Percentiles rank a stretch among this genome's conserved stretches.
These are phyloP conservation scores for Pyricularia grisea DNA, from an alignment of 2,329 filamentous ascomycete species.

Conservation along the genomic window DNA sequence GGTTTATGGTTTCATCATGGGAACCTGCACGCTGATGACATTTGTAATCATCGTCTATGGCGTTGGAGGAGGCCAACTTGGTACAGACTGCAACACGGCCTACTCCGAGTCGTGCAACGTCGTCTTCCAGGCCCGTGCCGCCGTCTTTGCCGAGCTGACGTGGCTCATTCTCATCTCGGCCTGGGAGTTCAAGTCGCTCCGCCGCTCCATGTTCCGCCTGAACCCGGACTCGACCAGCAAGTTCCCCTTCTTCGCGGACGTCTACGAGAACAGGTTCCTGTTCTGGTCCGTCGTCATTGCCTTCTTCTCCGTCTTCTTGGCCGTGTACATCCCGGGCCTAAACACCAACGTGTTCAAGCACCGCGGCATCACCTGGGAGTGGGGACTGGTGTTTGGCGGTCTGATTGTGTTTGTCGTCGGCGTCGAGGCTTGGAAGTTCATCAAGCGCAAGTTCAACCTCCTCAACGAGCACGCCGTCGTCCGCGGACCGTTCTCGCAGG, in stretches of 20 bases:
- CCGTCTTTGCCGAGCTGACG: conserved; percentile 64
- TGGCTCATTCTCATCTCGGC: conserved; percentile 67
- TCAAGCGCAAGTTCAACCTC: conserved; percentile 48
- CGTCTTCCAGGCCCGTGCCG: conserved; percentile 62
- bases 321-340: conserved; percentile 64
- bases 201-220: conserved; percentile 62
- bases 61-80: conserved; percentile 44
- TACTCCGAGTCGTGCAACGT: conserved; percentile 46
- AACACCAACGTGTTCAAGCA: conserved; percentile 68
- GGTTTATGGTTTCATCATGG: conserved; percentile 72
- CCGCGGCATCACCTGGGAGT: conserved; percentile 63
- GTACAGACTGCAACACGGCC: conserved; percentile 51
- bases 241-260: conserved; percentile 49
- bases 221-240: conserved; percentile 39
- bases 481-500: conserved; percentile 42
- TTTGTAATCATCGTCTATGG: conserved; percentile 59
- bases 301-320: conserved; percentile 52
- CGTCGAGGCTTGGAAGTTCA: conserved; percentile 63
- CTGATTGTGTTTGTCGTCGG: conserved; percentile 56
- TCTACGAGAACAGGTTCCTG: conserved; percentile 62
- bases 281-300: conserved; percentile 58
- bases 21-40: conserved; percentile 52
- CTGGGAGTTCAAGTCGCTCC: conserved; percentile 70
- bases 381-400: conserved; percentile 57
- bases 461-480: conserved; percentile 43